Evolutionary conservation across 306 rosid species (phyloP), one percentile per base, ranked within the genome.

Genomic region (Glycine latifolia): DNA sequence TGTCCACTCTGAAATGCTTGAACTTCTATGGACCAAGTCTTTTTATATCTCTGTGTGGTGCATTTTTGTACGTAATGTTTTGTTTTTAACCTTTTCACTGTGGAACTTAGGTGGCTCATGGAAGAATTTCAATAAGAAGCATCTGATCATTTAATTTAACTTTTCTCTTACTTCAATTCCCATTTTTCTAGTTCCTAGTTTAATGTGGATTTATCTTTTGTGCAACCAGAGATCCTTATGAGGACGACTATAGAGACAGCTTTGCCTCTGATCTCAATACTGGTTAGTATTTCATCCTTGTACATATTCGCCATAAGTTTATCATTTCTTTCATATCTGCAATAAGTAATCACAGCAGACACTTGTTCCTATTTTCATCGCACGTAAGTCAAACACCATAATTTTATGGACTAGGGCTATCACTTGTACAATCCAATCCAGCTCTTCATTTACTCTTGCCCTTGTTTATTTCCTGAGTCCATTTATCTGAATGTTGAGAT

Each of bases 241-340:
- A 89, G 91, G 88, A 83, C 90, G 78, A 77, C 83, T 79, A 85
- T 91, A 73, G 94, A 79, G 87, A 85, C 78, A 66, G 58, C 81
- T 85, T 86, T 91, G 82, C 96, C 96, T 59, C 74, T 92, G 72
- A 81, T 82, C 66, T 81, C 90, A 49, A 80, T 89, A 9, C 33
- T 87, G 93, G 98, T 92, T 37, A 85, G 94, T 87, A 61, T 81
- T 26, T 69, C 67, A 62, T 67, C 50, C 41, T 71, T 70, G 7
- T 73, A 4, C 31, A 14, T 71, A n/a, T 55, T 46, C 8, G 11
- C 39, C 65, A 52, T 46, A 31, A 62, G 44, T 77, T 81, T 13
- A 20, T 26, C 31, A n/a, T 76, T 47, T 74, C 16, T 82, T 72
- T 8, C 33, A 5, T 67, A 6, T 77, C 14, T 49, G 63, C 35